phyloP scores from a whole-genome alignment of 805 yeast species.

The Priceomyces haplophilus region DNA sequence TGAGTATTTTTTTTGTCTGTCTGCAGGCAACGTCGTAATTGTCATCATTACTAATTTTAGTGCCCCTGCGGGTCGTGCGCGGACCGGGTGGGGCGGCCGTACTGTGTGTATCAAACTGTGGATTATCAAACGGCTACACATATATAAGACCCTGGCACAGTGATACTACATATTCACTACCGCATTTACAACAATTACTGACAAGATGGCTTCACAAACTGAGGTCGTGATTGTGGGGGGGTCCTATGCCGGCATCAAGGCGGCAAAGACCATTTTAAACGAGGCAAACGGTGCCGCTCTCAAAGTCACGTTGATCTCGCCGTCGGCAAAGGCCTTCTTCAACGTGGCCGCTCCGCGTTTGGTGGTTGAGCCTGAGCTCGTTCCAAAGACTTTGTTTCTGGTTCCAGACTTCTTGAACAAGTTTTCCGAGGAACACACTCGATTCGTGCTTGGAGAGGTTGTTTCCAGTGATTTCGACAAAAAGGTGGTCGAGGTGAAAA shows the following conservation, averaged over 20 bases:
- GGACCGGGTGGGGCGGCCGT: too few species aligned
- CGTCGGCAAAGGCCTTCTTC: conserved; percentile 22
- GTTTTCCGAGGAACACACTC: conserved; percentile 12
- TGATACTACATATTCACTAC: too few species aligned
- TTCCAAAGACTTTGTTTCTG: conserved; percentile 16
- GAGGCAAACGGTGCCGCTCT: conserved; percentile 9
- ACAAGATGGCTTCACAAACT: background rate
- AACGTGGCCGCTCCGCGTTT: conserved; percentile 31
- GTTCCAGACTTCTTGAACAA: conserved; percentile 17
- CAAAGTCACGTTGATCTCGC: conserved; percentile 24
- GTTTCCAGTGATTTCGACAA: conserved; percentile 23
- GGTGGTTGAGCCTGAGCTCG: conserved; percentile 22
- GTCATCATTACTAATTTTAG: too few species aligned
- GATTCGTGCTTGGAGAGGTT: conserved; percentile 25
- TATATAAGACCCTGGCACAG: too few species aligned
- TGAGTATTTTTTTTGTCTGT: too few species aligned
- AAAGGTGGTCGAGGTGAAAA: conserved; percentile 15
- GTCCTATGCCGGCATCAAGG: conserved; percentile 30
- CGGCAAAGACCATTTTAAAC: conserved; percentile 20
- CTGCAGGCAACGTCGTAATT: too few species aligned
- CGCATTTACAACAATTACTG: too few species aligned
- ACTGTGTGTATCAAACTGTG: too few species aligned
- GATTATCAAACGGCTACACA: too few species aligned
- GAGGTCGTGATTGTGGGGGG: conserved; percentile 33
- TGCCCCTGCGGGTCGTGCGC: too few species aligned